Percentiles rank a stretch among this genome's conserved stretches.
phyloP scores from a whole-genome alignment of 2,329 filamentous ascomycete genomes.

The Cercospora berteroae region DNA sequence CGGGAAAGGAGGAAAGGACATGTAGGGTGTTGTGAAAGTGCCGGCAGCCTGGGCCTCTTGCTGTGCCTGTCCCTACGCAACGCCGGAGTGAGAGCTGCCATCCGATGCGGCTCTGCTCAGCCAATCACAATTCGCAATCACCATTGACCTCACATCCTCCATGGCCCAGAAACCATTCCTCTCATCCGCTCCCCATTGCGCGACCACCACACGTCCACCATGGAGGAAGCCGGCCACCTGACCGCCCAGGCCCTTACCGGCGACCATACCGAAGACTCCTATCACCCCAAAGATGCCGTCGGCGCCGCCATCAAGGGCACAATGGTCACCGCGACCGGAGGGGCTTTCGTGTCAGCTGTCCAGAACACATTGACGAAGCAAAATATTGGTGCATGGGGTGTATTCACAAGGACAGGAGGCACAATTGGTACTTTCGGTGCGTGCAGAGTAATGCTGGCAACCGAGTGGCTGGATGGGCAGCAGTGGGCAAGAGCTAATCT shows the following conservation, averaged over 20 bases:
- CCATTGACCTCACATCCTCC: conserved; percentile 5
- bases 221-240: conserved; percentile 44
- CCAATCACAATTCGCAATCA: background rate
- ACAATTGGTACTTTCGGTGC: conserved; percentile 68
- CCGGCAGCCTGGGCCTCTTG: background rate
- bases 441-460: background rate
- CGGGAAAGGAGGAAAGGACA: conserved; percentile 3
- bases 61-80: background rate
- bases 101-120: background rate
- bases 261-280: conserved; percentile 40
- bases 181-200: background rate
- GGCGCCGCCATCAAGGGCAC: conserved; percentile 63
- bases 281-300: conserved; percentile 74
- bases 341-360: conserved; percentile 71
- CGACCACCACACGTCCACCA: conserved; percentile 38
- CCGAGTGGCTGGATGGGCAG: background rate
- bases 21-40: conserved; percentile 1
- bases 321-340: conserved; percentile 63
- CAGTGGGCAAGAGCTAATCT: background rate
- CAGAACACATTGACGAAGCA: conserved; percentile 82
- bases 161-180: background rate
- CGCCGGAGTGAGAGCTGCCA: background rate
- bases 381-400: conserved; percentile 76
- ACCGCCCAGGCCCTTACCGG: conserved; percentile 42
- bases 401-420: conserved; percentile 75